phyloP scores from a whole-genome alignment of 352 stramenopile species.

The Labyrinthula sp. region DNA sequence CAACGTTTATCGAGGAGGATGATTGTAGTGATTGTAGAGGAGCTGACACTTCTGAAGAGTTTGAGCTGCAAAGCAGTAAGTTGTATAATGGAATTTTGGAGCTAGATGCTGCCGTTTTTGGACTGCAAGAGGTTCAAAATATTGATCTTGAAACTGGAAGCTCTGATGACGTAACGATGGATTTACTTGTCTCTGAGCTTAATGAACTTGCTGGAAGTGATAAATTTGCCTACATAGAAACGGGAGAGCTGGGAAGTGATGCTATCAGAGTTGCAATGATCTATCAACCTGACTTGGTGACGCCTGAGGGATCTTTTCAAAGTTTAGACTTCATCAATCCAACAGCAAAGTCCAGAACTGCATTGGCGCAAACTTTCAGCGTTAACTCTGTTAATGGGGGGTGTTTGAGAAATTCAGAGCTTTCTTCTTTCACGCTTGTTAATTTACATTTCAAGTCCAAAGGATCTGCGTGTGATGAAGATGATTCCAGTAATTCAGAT shows the following conservation, averaged over 20 bases:
- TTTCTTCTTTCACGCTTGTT: too few relatives aligned
- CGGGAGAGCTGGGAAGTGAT: neutral
- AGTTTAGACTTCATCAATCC: slow-evolving; percentile 6
- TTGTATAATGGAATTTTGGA: slow-evolving; percentile 2
- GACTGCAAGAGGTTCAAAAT: slow-evolving; percentile 23
- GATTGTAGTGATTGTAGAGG: slow-evolving; percentile 7
- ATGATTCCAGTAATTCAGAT: too few relatives aligned
- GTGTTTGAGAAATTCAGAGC: too few relatives aligned
- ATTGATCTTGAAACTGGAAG: too few relatives aligned
- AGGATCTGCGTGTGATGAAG: too few relatives aligned
- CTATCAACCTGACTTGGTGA: slow-evolving; percentile 19
- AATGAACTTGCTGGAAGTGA: slow-evolving; percentile 5
- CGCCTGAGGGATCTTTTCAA: neutral
- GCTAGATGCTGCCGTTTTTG: slow-evolving; percentile 18
- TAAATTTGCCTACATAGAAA: neutral
- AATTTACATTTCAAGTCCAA: too few relatives aligned
- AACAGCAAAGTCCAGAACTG: slow-evolving; percentile 8
- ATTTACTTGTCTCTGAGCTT: slow-evolving; percentile 12
- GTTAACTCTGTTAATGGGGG: too few relatives aligned
- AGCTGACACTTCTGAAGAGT: slow-evolving; percentile 11
- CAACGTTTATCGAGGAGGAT: slow-evolving; percentile 2
- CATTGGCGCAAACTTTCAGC: too few relatives aligned
- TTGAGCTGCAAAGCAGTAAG: slow-evolving; percentile 18
- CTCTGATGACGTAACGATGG: slow-evolving; percentile 1
- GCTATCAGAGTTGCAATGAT: slow-evolving; percentile 23